A percentile compares a stretch with the other conserved stretches of the same genome.
Conservation (phyloP, 2,329 filamentous ascomycete species). For the Penicillium sp. region DNA sequence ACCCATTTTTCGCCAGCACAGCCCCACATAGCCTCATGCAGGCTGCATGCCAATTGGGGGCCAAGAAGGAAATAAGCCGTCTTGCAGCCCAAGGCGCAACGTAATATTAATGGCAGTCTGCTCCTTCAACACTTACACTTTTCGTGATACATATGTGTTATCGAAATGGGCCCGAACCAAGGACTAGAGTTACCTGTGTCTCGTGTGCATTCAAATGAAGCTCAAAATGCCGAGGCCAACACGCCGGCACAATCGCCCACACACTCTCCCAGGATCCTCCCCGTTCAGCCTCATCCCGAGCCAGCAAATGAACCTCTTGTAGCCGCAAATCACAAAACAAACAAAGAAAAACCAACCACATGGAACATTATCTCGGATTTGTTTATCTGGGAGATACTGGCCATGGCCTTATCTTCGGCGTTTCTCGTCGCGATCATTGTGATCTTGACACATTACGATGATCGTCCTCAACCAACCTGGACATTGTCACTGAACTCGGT, state of each 20-base stretch:
- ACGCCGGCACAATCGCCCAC: neutral
- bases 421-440: constrained; percentile 8
- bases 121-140: too few relatives aligned
- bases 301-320: constrained; percentile 2
- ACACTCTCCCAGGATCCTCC: neutral
- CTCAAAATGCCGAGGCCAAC: neutral
- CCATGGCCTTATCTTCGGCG: neutral
- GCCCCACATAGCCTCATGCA: neutral
- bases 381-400: constrained; percentile 1
- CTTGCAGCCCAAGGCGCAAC: too few relatives aligned
- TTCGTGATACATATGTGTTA: too few relatives aligned
- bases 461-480: constrained; percentile 13
- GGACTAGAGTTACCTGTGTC: neutral
- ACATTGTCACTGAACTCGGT: constrained; percentile 15
- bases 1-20: neutral
- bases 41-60: neutral
- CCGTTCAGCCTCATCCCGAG: neutral
- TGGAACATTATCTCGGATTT: neutral
- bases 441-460: constrained; percentile 9
- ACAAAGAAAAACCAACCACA: neutral
- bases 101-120: too few relatives aligned
- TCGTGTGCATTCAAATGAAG: neutral
- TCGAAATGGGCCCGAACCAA: neutral
- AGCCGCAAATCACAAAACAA: neutral
- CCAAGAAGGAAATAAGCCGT: neutral